Percentiles rank a stretch among this genome's conserved stretches.
Conservation (phyloP, 441 rosid genomes). For the Pelargonium myrrhifolium region DNA sequence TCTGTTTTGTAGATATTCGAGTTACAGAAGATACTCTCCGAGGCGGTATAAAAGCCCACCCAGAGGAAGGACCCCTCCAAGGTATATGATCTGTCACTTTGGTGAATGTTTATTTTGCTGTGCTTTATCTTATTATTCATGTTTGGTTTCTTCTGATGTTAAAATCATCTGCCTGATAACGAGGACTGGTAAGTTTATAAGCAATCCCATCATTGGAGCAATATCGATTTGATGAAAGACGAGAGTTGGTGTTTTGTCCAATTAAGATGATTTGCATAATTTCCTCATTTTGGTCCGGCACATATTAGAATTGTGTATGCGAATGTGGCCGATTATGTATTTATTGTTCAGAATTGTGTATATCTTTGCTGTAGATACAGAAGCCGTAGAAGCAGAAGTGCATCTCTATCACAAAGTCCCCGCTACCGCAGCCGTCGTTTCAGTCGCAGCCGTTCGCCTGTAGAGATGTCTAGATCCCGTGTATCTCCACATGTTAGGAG, state of each 20-base stretch:
- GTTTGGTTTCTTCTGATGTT: background rate
- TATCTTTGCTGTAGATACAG: constrained; percentile 42
- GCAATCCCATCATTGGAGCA: background rate
- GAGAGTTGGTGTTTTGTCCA: too few species aligned
- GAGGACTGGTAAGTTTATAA: background rate
- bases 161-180: background rate
- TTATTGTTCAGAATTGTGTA: background rate
- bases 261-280: too few species aligned
- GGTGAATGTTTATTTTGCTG: constrained; percentile 4
- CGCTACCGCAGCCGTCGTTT: constrained; percentile 44
- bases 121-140: background rate
- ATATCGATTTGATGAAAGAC: too few species aligned
- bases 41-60: constrained; percentile 76
- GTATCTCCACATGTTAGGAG: constrained; percentile 33
- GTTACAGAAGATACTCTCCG: constrained; percentile 77
- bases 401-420: constrained; percentile 53
- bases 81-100: constrained; percentile 31
- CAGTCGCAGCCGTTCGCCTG: constrained; percentile 56
- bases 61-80: constrained; percentile 77
- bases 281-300: too few species aligned
- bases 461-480: constrained; percentile 34
- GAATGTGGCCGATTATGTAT: too few species aligned
- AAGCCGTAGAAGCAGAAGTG: constrained; percentile 68
- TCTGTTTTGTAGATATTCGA: constrained; percentile 40
- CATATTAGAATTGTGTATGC: background rate